Evolutionary conservation across 345 rosid genomes (phyloP), one percentile per base, ranked within the genome.

Genomic region (Melaleuca quinquenervia): DNA sequence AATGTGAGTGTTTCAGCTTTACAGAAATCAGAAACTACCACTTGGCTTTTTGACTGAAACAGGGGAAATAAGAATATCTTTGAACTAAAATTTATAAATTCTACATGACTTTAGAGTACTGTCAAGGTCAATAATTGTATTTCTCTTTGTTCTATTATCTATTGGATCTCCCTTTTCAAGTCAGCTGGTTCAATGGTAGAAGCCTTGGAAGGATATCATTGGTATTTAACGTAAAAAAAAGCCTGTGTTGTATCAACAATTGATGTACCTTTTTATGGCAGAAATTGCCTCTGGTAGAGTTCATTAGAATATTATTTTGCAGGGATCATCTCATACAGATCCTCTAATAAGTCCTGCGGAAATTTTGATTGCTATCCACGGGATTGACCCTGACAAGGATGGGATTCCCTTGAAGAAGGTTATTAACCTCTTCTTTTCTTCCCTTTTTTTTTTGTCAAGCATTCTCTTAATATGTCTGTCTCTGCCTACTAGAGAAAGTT

Each of bases 321-420:
- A 96, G 98, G 98, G 96, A 87, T 92, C 97, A 86, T 87, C 98
- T 89, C 91, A 91, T 87, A 89, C 95, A 85, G 96, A 92, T 87
- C 91, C 90, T 58, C 90, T 89, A 84, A 96, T 97, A 82, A 88
- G 95, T 89, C 98, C 99, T 82, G 91, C 98, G 52, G 99, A 95
- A 91, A 93, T 92, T 80, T 88, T 97, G 87, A 96, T 96, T 50
- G 98, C 98, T 87, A 93, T 97, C 86, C 98, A 97, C 86, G 93
- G 98, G 83, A 95, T 97, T 89, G 98, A 95, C 88, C 99, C 98
- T 52, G 97, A 92, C 49, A 96, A 93, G 87, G 96, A 96, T 87
- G 93, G 95, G 88, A 93, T 97, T 88, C 98, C 98, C 26, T 92
- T 96, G 90, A 97, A 97, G 92, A 96, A 97, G 95, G 99, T 91